Evolutionary conservation across 2,329 filamentous ascomycete species (phyloP).

Genomic region (Celoporthe dispersa): DNA sequence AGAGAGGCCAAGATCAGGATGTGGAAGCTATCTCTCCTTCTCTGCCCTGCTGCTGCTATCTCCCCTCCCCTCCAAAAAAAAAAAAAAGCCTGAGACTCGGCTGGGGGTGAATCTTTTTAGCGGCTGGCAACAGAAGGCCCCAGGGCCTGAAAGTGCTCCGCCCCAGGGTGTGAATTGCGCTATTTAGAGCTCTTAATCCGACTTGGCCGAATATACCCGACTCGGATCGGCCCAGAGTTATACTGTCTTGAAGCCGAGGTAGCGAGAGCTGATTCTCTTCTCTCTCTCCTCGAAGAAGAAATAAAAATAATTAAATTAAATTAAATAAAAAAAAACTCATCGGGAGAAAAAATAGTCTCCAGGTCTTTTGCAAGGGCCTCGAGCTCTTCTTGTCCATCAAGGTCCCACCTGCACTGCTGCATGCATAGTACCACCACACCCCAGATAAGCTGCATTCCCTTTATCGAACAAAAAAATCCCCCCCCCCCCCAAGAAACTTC

Average conservation of each 20-base stretch:
- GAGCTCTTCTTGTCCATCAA: constrained; percentile 22
- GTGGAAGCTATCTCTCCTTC: constrained; percentile 1
- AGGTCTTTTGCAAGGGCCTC: background rate
- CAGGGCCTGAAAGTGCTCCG: too few species aligned
- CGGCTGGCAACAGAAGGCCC: too few species aligned
- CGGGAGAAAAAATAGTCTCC: constrained; percentile 6
- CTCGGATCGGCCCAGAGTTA: constrained; percentile 23
- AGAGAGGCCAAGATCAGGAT: background rate
- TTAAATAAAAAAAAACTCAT: background rate
- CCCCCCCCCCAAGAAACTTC: too few species aligned
- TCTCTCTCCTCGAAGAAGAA: background rate
- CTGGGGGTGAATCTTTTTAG: too few species aligned
- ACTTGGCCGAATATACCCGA: constrained; percentile 29
- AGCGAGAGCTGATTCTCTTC: background rate
- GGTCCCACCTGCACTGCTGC: constrained; percentile 21
- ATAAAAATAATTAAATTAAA: background rate
- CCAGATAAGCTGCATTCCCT: constrained; percentile 13
- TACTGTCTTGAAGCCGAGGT: constrained; percentile 18
- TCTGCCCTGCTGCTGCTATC: background rate
- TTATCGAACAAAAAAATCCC: background rate
- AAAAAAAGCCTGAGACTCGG: constrained; percentile 1
- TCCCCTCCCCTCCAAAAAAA: too few species aligned
- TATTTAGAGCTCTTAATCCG: constrained; percentile 27
- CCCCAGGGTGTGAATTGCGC: constrained; percentile 28
- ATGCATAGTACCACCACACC: constrained; percentile 1